These are phyloP conservation scores for Metschnikowia hibisci DNA, from an alignment of 805 yeast species.

Conservation along the genomic window DNA sequence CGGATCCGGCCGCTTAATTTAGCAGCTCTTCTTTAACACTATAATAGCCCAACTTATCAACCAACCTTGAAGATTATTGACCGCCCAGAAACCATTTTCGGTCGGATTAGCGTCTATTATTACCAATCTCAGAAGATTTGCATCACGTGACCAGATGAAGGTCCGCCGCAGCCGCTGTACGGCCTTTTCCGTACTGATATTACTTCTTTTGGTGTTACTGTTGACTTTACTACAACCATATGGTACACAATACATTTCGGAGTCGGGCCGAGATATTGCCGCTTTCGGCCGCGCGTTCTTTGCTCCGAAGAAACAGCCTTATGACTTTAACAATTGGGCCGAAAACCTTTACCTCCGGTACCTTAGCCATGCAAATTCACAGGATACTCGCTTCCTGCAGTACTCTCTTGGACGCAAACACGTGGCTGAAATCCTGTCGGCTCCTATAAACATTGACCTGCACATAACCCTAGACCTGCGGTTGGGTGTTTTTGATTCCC, in stretches of 20 bases:
- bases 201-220: constrained; percentile 4
- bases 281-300: neutral
- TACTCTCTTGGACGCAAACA: constrained; percentile 1
- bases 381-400: neutral
- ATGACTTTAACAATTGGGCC: constrained; percentile 12
- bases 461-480: neutral
- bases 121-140: too few relatives aligned
- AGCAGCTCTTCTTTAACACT: too few relatives aligned
- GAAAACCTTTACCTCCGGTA: constrained; percentile 5
- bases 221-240: neutral
- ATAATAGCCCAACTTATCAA: too few relatives aligned
- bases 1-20: too few relatives aligned
- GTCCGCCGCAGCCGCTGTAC: constrained; percentile 12
- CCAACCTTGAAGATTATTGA: too few relatives aligned
- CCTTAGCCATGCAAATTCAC: neutral
- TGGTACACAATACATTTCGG: neutral
- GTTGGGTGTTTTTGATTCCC: constrained; percentile 17
- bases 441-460: neutral
- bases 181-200: constrained; percentile 1
- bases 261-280: neutral
- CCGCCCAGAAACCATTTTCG: too few relatives aligned
- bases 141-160: neutral
- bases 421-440: neutral
- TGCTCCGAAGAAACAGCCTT: neutral
- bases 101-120: too few relatives aligned